Conservation (phyloP, 2,329 filamentous ascomycete genomes). For the Diaporthe helianthi region DNA sequence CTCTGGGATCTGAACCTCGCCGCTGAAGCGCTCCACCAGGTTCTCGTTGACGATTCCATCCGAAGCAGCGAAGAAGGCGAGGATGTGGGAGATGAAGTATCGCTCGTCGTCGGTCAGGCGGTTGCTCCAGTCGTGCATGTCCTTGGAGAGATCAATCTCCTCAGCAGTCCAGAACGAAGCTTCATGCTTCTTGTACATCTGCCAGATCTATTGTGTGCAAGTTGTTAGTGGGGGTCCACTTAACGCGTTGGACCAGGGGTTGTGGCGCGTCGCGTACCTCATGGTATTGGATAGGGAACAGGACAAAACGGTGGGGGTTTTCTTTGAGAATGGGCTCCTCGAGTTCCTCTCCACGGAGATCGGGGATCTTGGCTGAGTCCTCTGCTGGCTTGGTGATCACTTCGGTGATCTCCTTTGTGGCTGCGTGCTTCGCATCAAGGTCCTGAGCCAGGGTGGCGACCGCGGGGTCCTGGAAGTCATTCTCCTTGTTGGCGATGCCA, state of each 20-base stretch:
- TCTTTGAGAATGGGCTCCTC: constrained; percentile 93
- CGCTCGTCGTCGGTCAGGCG: constrained; percentile 94
- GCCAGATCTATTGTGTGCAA: constrained; percentile 79
- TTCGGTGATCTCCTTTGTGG: constrained; percentile 52
- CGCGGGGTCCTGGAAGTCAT: constrained; percentile 63
- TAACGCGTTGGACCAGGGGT: constrained; percentile 69
- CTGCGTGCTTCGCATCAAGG: constrained; percentile 65
- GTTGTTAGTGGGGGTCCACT: constrained; percentile 59
- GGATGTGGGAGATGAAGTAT: constrained; percentile 97
- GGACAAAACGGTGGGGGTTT: constrained; percentile 94
- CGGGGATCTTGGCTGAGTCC: constrained; percentile 45
- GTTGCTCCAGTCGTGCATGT: constrained; percentile 99
- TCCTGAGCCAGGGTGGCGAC: constrained; percentile 60
- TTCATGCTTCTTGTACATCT: constrained; percentile 99
- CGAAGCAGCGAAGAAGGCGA: constrained; percentile 98
- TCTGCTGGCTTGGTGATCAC: constrained; percentile 53
- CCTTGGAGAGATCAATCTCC: constrained; percentile 98
- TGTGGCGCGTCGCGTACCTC: constrained; percentile 75
- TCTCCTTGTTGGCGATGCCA: constrained; percentile 79
- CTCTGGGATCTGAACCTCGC: constrained; percentile 95
- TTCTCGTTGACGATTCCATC: constrained; percentile 99
- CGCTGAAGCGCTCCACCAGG: constrained; percentile 95
- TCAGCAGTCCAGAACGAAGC: constrained; percentile 99
- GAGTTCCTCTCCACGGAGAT: constrained; percentile 68
- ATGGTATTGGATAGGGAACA: constrained; percentile 99